Evolutionary conservation across 768 basidiomycete species (phyloP).

Genomic region (Saitozyma sp.): DNA sequence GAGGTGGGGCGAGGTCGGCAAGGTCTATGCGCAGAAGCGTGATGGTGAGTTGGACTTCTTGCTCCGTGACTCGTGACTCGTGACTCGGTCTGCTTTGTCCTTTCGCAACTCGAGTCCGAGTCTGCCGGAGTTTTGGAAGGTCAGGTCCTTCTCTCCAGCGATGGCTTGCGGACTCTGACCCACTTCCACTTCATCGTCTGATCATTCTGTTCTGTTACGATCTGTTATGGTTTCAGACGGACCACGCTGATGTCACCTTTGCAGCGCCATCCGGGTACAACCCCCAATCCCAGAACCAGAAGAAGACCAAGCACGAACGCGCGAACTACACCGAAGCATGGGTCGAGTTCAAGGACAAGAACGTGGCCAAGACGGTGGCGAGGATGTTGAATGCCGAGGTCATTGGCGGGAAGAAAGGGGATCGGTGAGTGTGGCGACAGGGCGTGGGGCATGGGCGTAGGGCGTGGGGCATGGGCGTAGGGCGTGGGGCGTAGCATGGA

Average conservation of each 20-base stretch:
- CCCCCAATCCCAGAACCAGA: conserved; percentile 20
- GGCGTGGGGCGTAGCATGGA: too few relatives aligned
- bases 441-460: conserved; percentile 6
- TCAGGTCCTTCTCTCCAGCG: too few relatives aligned
- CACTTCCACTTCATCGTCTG: too few relatives aligned
- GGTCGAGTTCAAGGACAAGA: conserved; percentile 97
- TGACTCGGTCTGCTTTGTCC: too few relatives aligned
- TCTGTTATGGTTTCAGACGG: too few relatives aligned
- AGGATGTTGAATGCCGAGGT: conserved; percentile 94
- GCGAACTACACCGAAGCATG: conserved; percentile 93
- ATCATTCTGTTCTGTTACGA: too few relatives aligned
- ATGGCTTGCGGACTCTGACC: too few relatives aligned
- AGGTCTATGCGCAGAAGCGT: conserved; percentile 81
- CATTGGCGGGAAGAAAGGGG: conserved; percentile 64
- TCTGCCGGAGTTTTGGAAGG: too few relatives aligned
- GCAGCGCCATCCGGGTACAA: conserved; percentile 60
- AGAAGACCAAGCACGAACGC: conserved; percentile 83
- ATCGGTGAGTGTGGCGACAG: conserved; percentile 18
- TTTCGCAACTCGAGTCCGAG: too few relatives aligned
- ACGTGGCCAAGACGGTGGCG: conserved; percentile 81
- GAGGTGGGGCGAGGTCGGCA: conserved; percentile 81
- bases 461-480: neutral
- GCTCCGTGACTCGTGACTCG: neutral
- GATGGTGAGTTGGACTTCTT: conserved; percentile 64
- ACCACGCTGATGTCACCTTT: neutral